phyloP scores from a whole-genome alignment of 495 filamentous ascomycete species.

The Cudoniella acicularis region DNA sequence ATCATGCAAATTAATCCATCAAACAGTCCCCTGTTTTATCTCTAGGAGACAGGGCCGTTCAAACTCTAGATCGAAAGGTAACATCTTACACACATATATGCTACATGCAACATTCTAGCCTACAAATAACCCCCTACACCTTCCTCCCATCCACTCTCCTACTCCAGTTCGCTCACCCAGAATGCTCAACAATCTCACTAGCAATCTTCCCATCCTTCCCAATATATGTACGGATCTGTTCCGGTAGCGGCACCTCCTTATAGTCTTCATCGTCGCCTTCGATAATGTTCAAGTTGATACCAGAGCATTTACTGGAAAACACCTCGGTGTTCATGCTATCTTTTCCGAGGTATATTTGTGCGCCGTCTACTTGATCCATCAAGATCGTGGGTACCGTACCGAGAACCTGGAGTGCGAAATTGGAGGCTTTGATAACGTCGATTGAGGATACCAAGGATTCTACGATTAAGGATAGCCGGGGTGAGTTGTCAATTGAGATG shows the following conservation, averaged over 20 bases:
- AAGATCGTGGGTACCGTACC: slow-evolving; percentile 81
- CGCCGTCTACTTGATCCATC: slow-evolving; percentile 90
- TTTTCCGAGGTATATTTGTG: slow-evolving; percentile 76
- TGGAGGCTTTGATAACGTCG: slow-evolving; percentile 89
- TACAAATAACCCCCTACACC: not conserved
- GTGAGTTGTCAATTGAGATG: slow-evolving; percentile 87
- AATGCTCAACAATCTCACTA: slow-evolving; percentile 87
- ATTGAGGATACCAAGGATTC: slow-evolving; percentile 87
- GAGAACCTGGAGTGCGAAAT: slow-evolving; percentile 86
- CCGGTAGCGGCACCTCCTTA: slow-evolving; percentile 78
- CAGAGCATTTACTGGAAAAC: slow-evolving; percentile 79
- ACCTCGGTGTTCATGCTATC: slow-evolving; percentile 75
- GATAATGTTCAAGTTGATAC: slow-evolving; percentile 80
- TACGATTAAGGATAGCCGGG: slow-evolving; percentile 76
- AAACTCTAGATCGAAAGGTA: not conserved
- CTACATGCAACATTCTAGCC: slow-evolving; percentile 5
- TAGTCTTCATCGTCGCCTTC: slow-evolving; percentile 70
- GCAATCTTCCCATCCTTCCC: slow-evolving; percentile 63
- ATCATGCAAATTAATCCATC: too few relatives aligned
- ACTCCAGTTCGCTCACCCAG: slow-evolving; percentile 51
- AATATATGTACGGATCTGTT: slow-evolving; percentile 81
- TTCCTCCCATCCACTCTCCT: not conserved
- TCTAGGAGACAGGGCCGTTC: too few relatives aligned
- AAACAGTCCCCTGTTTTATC: too few relatives aligned
- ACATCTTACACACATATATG: not conserved